Evolutionary conservation across 1,139 yeast species (phyloP), one percentile per base, ranked within the genome.

Genomic region (Geotrichum histeridarum): DNA sequence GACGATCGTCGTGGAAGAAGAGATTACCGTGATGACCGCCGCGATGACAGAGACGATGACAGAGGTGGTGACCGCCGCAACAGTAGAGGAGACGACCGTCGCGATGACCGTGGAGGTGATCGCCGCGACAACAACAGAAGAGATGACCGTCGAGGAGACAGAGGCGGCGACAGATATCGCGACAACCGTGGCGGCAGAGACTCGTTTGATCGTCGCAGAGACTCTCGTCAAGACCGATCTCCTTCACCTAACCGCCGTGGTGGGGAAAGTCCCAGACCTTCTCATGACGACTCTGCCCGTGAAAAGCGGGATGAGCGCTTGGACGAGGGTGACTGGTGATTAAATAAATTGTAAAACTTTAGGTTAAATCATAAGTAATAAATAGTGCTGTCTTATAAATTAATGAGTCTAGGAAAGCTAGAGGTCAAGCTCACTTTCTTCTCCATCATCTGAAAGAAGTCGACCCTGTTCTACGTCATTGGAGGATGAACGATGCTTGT

Each of bases 21-120:
- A 36, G 53, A 46, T 27, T 47, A 53, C 38, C 52, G 53, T 35
- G 47, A 56, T 15, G 50, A 48, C 41, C 55, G 55, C 37, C 38
- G 61, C 17, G 54, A 50, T 17, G 44, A 54, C 35, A 51, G 67
- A 18, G 51, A 56, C 39, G 53, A 50, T 37, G 51, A 47, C 37
- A 36, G 49, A 9, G 47, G 54, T 7, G 42, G 57, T 36, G 53
- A 46, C 33, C 48, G 52, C 38, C 52, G 53, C 37, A 42, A 56
- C 12, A 48, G 45, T 43, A 53, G 55, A 37, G 18, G 39, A 37
- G 39, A 37, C 39, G 15, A 37, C 12, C 39, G 39, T 8, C n/a
- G 39, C 2, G 39, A n/a, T 37, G 50, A 49, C 35, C 49, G 57
- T 17, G 46, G 57, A 14, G 54, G 48, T 39, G 50, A 37, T 37